Base-by-base conservation (phyloP, 768 basidiomycete genomes). In the Holtermannia corniformis region DNA sequence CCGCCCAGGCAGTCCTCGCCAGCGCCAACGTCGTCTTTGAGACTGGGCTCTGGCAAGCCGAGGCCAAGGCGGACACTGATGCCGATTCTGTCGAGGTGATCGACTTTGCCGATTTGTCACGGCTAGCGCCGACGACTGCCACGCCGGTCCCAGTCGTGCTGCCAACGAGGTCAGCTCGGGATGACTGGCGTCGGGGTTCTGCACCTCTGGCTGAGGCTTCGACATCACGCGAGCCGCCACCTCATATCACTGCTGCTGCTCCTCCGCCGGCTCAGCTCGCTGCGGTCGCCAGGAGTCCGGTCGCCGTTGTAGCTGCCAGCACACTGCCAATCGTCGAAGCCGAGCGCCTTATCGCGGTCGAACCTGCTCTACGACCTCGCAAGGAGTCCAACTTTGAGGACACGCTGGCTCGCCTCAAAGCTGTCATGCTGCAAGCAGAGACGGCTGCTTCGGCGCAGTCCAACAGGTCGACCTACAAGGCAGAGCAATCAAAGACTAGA, bases 401-500 rank as follows among this genome's bases (percentile, higher is more conserved):
- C 44, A 64, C 70, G 54, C 57, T 73, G 52, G 68, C 69, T 16
- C 53, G 67, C 20, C 68, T 73, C 52, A 65, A 71, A 53, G 67
- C 63, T 7, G 72, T 64, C 4, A 73, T 73, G 72, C 52, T 2
- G 57, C 52, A 40, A 57, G 62, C 13, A 51, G 55, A 20, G 41
- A 16, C 32, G 28, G 7, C 19, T 20, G 2, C 21, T 50, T 10
- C 10, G n/a, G 40, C 41, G 41, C 37, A 50, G 16, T 37, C 32
- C 25, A 22, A 44, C 5, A n/a, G 44, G 20, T n/a, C 16, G 41
- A 25, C 23, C 40, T 54, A 41, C n/a, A 45, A 20, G 20, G 23
- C 27, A 27, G 50, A 11, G 21, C 23, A 22, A 24, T 28, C 24
- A 25, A n/a, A 49, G n/a, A 16, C 21, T 16, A 14, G 44, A 0